Conservation (phyloP, 768 basidiomycete genomes). For the Punctularia strigosozonata region DNA sequence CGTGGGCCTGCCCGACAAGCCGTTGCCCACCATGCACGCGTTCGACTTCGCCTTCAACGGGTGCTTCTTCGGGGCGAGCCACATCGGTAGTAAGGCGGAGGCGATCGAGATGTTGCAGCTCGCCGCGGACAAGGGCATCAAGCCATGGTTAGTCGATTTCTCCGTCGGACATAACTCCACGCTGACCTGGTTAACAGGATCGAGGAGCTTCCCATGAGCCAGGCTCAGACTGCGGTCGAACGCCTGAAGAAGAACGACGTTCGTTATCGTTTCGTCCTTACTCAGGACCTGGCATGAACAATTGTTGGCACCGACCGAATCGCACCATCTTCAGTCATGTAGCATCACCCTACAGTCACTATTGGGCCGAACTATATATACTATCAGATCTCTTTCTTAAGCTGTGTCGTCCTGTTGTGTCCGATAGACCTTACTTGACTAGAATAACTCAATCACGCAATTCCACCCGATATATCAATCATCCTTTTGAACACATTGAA, state of each 20-base stretch:
- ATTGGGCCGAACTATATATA: too few relatives aligned
- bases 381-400: too few relatives aligned
- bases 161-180: slow-evolving; percentile 2
- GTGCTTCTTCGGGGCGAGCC: slow-evolving; percentile 14
- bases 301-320: too few relatives aligned
- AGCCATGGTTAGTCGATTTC: slow-evolving; percentile 34
- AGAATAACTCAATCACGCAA: too few relatives aligned
- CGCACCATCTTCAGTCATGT: too few relatives aligned
- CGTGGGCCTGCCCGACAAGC: slow-evolving; percentile 43
- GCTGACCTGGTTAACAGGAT: slow-evolving; percentile 8
- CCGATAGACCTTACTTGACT: too few relatives aligned
- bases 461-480: too few relatives aligned
- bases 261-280: slow-evolving; percentile 43
- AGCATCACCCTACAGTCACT: too few relatives aligned
- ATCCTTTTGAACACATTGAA: too few relatives aligned
- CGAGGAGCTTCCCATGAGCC: slow-evolving; percentile 33
- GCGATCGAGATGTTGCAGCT: slow-evolving; percentile 48
- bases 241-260: slow-evolving; percentile 35
- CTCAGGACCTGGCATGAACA: slow-evolving; percentile 14
- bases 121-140: slow-evolving; percentile 39
- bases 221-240: slow-evolving; percentile 35
- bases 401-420: too few relatives aligned
- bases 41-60: slow-evolving; percentile 21
- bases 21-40: slow-evolving; percentile 12
- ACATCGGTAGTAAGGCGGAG: slow-evolving; percentile 48